Base-by-base conservation (phyloP, 176 grass and related monocot genomes). In the Aegilops speltoides region DNA sequence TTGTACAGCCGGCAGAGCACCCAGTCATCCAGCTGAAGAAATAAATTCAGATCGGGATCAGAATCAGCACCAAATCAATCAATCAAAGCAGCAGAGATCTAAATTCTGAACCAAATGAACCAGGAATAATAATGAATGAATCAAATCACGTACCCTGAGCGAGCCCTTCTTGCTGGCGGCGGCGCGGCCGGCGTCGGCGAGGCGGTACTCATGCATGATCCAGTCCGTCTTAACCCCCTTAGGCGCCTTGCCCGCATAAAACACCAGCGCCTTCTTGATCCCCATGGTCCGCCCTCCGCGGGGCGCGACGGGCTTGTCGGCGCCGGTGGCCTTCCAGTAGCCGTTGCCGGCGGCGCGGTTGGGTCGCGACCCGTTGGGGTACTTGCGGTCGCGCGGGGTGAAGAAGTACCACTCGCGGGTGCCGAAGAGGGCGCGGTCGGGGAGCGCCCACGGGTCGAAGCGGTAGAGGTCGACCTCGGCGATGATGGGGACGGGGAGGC, bases 261-360 rank as follows among this genome's bases (percentile, higher is more conserved):
- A 98, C 1, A 98, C 95, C 23, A 98, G 75, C 45, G 95, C 93
- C 89, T 98, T 98, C 95, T 98, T 98, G 81, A 98, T 95, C 78
- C 95, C 95, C 5, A 95, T 73, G 54, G 82, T 88, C 23, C 72
- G 72, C 0, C 90, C 86, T 0, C 90, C 90, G 6, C 72, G 3
- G 0, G 86, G 90, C 82, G 86, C 82, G 63, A 91, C 64, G 86
- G 86, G 86, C 86, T 88, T 91, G 31, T 91, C 90, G 0, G 90
- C 86, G 2, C 90, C 90, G 31, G 90, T 91, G 77, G 90, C 90
- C 86, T 91, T 91, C 90, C 90, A 91, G 86, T 91, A 91, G 0
- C 90, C 90, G 82, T 91, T 86, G 0, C 90, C 86, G 6, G 90
- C 86, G 40, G 86, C 78, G 86, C 90, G 86, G 86, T 91, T 91